A percentile compares a stretch with the other conserved stretches of the same genome.
These are phyloP conservation scores for Melaleuca alternifolia DNA, from an alignment of 345 rosid species.

Conservation along the genomic window DNA sequence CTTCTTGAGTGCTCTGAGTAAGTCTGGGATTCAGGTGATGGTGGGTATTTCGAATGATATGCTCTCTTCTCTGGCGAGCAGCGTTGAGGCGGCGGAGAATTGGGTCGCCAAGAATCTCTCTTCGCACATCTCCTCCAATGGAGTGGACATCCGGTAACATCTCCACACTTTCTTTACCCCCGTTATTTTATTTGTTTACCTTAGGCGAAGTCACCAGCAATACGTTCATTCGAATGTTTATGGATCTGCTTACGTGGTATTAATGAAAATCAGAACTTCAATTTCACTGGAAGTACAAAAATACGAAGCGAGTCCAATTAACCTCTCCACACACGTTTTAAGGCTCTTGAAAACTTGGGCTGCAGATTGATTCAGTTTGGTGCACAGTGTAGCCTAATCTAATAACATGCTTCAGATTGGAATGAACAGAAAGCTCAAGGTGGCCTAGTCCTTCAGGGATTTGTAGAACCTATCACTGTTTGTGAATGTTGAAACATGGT, in stretches of 20 bases:
- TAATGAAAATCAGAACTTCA: background rate
- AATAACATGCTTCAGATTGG: background rate
- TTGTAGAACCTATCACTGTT: background rate
- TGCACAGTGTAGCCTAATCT: background rate
- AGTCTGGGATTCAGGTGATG: conserved; percentile 82
- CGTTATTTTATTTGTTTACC: background rate
- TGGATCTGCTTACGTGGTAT: background rate
- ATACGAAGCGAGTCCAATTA: background rate
- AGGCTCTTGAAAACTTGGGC: background rate
- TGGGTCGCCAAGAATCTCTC: conserved; percentile 91
- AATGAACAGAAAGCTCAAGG: background rate
- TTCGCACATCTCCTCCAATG: conserved; percentile 36
- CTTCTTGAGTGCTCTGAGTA: conserved; percentile 54
- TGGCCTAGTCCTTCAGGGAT: background rate
- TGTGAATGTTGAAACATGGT: background rate
- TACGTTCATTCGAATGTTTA: background rate
- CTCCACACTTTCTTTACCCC: background rate
- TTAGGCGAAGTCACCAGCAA: background rate
- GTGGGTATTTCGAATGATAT: conserved; percentile 93
- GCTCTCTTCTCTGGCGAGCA: conserved; percentile 59
- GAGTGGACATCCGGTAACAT: conserved; percentile 71
- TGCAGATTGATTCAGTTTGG: background rate
- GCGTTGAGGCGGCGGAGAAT: conserved; percentile 68
- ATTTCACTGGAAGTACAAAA: background rate
- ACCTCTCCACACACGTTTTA: background rate